A percentile compares a stretch with the other conserved stretches of the same genome.
phyloP scores from a whole-genome alignment of 192 early-diverging fungal genomes.

The Linnemannia schmuckeri region DNA sequence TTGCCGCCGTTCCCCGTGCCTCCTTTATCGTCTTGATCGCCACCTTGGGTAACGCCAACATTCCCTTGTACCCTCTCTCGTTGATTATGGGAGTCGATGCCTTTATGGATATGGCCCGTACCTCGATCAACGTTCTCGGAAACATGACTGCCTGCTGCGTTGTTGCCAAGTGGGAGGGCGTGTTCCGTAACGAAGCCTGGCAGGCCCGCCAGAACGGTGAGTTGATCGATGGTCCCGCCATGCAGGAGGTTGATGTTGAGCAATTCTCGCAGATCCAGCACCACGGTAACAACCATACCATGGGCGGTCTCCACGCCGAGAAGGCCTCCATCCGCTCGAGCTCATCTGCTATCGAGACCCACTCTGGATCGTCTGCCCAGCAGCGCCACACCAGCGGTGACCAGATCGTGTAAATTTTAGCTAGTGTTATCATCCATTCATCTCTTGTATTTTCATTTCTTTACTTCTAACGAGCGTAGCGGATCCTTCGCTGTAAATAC shows the following conservation, averaged over 20 bases:
- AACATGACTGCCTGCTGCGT: conserved; percentile 78
- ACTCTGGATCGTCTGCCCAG: neutral
- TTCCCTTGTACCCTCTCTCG: conserved; percentile 69
- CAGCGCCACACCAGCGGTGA: conserved; percentile 17
- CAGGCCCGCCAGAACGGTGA: conserved; percentile 23
- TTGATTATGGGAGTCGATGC: conserved; percentile 82
- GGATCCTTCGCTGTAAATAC: conserved; percentile 9
- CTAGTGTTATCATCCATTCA: neutral
- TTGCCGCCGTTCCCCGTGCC: conserved; percentile 71
- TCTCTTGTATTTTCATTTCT: conserved; percentile 2
- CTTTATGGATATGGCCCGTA: conserved; percentile 84
- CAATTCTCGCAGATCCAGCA: conserved; percentile 24
- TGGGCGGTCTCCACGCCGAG: conserved; percentile 34
- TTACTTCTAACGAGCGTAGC: neutral
- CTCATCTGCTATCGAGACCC: conserved; percentile 17
- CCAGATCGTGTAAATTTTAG: conserved; percentile 32
- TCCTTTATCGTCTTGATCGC: conserved; percentile 72
- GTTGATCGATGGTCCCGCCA: conserved; percentile 14
- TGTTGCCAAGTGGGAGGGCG: conserved; percentile 76
- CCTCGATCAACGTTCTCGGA: conserved; percentile 77
- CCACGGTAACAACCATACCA: conserved; percentile 6
- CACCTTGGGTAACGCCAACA: conserved; percentile 64
- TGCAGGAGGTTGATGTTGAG: conserved; percentile 38
- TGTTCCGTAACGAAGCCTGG: conserved; percentile 69
- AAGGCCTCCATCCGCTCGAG: conserved; percentile 32